Percentiles rank a stretch among this genome's conserved stretches.
Evolutionary conservation across 495 filamentous ascomycete genomes (phyloP).

Genomic region (Pyronema omphalodes): DNA sequence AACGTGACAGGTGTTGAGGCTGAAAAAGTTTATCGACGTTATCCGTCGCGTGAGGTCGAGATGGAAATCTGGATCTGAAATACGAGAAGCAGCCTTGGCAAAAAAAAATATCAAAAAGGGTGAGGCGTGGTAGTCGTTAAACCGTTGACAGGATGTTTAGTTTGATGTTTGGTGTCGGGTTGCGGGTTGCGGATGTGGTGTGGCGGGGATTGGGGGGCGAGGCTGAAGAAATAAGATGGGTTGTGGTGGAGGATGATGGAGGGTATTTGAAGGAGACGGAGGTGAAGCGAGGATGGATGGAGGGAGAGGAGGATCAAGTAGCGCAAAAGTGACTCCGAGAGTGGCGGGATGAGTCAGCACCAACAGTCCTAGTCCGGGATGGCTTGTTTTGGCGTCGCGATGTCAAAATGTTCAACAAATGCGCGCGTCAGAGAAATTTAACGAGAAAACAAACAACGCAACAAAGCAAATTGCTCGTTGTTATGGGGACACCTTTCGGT

Average conservation of each 20-base stretch:
- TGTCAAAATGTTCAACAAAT: not conserved
- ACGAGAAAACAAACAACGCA: not conserved
- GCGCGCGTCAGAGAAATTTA: not conserved
- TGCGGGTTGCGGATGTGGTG: slow-evolving; percentile 6
- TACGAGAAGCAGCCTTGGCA: not conserved
- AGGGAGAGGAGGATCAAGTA: slow-evolving; percentile 15
- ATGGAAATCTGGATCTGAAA: not conserved
- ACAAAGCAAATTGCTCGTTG: slow-evolving; percentile 22
- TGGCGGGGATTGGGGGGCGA: slow-evolving; percentile 1
- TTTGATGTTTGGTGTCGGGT: not conserved
- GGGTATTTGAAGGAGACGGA: slow-evolving; percentile 5
- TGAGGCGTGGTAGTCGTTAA: not conserved
- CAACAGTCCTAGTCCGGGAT: not conserved
- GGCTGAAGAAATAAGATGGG: slow-evolving; percentile 1
- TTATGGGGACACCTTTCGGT: slow-evolving; percentile 9
- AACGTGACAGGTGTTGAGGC: slow-evolving; percentile 1
- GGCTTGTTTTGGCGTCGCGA: not conserved
- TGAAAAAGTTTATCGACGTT: slow-evolving; percentile 5
- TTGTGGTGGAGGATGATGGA: slow-evolving; percentile 1
- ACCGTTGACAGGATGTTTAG: not conserved
- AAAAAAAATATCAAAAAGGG: not conserved
- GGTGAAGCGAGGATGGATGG: slow-evolving; percentile 7
- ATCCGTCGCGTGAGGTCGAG: not conserved
- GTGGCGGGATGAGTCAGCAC: slow-evolving; percentile 5
- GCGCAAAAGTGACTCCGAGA: not conserved